phyloP scores from a whole-genome alignment of 192 early-diverging fungal genomes.

The Entrophospora sp. region DNA sequence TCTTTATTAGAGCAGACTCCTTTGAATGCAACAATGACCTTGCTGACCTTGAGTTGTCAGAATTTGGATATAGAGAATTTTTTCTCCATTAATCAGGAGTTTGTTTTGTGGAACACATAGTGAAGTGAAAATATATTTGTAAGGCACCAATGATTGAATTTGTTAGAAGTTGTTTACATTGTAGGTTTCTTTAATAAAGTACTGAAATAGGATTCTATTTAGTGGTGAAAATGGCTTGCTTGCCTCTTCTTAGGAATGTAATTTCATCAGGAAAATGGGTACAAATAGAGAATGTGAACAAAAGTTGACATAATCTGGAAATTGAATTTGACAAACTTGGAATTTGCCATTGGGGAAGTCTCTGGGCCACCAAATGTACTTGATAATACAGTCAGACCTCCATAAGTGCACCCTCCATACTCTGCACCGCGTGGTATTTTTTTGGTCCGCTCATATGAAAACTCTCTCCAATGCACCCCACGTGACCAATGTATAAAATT shows the following conservation, averaged over 20 bases:
- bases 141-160: background rate
- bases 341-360: slow-evolving; percentile 11
- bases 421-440: too few relatives aligned
- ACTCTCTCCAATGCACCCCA: too few relatives aligned
- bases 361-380: slow-evolving; percentile 8
- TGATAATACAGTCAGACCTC: too few relatives aligned
- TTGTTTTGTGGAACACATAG: slow-evolving; percentile 8
- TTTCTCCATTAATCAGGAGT: background rate
- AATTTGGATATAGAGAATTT: slow-evolving; percentile 6
- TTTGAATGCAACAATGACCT: slow-evolving; percentile 2
- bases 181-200: too few relatives aligned
- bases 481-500: too few relatives aligned
- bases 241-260: slow-evolving; percentile 6
- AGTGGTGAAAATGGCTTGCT: background rate
- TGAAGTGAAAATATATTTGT: background rate
- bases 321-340: slow-evolving; percentile 8
- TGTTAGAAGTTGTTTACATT: too few relatives aligned
- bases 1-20: background rate
- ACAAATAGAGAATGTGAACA: too few relatives aligned
- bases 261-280: too few relatives aligned
- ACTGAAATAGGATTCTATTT: too few relatives aligned
- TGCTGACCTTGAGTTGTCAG: slow-evolving; percentile 1
- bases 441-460: too few relatives aligned
- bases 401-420: too few relatives aligned
- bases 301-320: slow-evolving; percentile 1